phyloP scores from a whole-genome alignment of 306 rosid genomes.

The Dicorynia guianensis region DNA sequence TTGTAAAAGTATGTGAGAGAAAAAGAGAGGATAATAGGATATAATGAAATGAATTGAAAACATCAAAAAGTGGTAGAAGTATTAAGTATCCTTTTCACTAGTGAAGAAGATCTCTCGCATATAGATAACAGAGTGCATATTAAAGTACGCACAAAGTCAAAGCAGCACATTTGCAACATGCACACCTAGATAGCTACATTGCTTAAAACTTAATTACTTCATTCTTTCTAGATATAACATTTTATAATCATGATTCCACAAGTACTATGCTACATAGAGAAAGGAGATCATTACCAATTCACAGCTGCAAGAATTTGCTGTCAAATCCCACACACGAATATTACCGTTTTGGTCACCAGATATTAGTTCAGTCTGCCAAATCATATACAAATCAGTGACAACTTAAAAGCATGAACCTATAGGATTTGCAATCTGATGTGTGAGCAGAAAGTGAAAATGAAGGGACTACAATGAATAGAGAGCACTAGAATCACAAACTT shows the following conservation, averaged over 20 bases:
- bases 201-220: slow-evolving; percentile 32
- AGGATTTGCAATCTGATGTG: slow-evolving; percentile 8
- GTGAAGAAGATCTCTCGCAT: neutral
- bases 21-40: slow-evolving; percentile 6
- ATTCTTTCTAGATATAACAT: slow-evolving; percentile 22
- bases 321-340: slow-evolving; percentile 99
- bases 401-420: slow-evolving; percentile 23
- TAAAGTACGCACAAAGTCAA: slow-evolving; percentile 14
- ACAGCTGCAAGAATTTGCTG: slow-evolving; percentile 98
- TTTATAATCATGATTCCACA: slow-evolving; percentile 26
- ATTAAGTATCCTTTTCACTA: neutral
- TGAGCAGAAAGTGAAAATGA: slow-evolving; percentile 21
- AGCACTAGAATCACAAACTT: slow-evolving; percentile 32
- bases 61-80: neutral
- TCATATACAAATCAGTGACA: slow-evolving; percentile 36
- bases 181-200: slow-evolving; percentile 15
- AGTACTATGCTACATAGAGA: slow-evolving; percentile 6
- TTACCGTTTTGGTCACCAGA: slow-evolving; percentile 99
- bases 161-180: slow-evolving; percentile 19
- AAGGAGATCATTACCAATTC: slow-evolving; percentile 73
- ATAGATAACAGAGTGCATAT: slow-evolving; percentile 24
- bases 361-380: slow-evolving; percentile 90
- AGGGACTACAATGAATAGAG: slow-evolving; percentile 22
- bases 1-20: neutral
- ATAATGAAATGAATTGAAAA: slow-evolving; percentile 20